These are phyloP conservation scores for Cinnamomum micranthum DNA, from an alignment of 164 flowering plant species.

Conservation along the genomic window DNA sequence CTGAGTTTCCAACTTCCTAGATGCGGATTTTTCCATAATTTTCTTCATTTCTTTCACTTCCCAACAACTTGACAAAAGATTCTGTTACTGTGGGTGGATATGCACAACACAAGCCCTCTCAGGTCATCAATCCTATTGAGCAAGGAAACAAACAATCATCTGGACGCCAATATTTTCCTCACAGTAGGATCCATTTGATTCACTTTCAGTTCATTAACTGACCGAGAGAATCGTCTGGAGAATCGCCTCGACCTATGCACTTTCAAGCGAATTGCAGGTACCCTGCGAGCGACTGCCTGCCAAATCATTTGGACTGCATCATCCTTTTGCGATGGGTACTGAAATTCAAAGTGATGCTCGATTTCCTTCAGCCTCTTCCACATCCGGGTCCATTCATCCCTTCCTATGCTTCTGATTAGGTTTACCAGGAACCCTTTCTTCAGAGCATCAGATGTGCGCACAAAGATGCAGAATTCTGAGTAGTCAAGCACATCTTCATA, in stretches of 20 bases:
- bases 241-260: constrained; percentile 42
- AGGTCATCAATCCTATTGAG: constrained; percentile 7
- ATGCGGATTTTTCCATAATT: not conserved
- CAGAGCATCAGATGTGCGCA: constrained; percentile 66
- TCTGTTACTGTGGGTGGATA: not conserved
- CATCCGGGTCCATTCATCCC: constrained; percentile 73
- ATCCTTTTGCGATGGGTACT: constrained; percentile 53
- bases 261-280: constrained; percentile 42
- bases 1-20: not conserved
- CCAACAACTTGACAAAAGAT: not conserved
- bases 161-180: not conserved
- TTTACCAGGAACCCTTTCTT: constrained; percentile 52
- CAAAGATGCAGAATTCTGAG: constrained; percentile 72
- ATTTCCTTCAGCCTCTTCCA: constrained; percentile 61
- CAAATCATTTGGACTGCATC: constrained; percentile 93
- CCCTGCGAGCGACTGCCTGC: constrained; percentile 70
- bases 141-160: not conserved
- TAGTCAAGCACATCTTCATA: constrained; percentile 85
- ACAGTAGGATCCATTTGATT: constrained; percentile 9
- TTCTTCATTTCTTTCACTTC: not conserved
- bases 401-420: constrained; percentile 44
- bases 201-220: not conserved
- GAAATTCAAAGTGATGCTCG: constrained; percentile 51
- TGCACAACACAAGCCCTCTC: not conserved
- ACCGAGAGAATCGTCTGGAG: constrained; percentile 33